Evolutionary conservation across 2,329 filamentous ascomycete genomes (phyloP), one percentile per base, ranked within the genome.

Genomic region (Parascedosporium putredinis): DNA sequence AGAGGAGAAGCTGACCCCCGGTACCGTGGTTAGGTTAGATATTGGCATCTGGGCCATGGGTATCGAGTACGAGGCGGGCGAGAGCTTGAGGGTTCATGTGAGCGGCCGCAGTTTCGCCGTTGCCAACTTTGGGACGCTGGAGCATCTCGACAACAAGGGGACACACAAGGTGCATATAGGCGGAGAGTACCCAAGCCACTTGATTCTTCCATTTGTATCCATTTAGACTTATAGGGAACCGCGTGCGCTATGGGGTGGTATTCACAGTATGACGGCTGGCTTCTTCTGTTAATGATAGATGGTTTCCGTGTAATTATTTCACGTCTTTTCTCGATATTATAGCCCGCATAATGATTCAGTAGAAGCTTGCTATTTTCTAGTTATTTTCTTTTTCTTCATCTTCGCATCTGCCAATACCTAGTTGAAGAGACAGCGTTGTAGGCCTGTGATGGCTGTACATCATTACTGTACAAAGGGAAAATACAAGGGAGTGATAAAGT

Each of bases 21-120:
- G 59, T 1, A 50, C 50, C 1, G 51, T 61, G 7, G 59, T 60
- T 12, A 52, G 52, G 36, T 42, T 62, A 6, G 60, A 62, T 8
- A 59, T 62, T 29, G 58, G 57, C 1, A 59, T 62, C 29, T 62
- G 60, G 60, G 58, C 58, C 1, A 55, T 57, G 40, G 59, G 60
- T 8, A 55, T 62, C 25, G 58, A 60, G 36, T 62, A 55, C 20
- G 57, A 60, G 49, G 59, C 54, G 1, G 59, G 59, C 8, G 57
- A 61, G 36, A 31, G 27, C 27, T 31, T 31, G 27, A 31, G 27
- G 27, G 27, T 31, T 7, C 12, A 31, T 31, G 27, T 31, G 6
- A 31, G 27, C 27, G 27, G 27, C 27, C 27, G 27, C 12, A 31
- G 27, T 31, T 31, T 31, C 12, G 27, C 27, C 6, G 27, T 31